Evolutionary conservation across 2,329 filamentous ascomycete species (phyloP).

Genomic region (Tolypocladium guangdongense): DNA sequence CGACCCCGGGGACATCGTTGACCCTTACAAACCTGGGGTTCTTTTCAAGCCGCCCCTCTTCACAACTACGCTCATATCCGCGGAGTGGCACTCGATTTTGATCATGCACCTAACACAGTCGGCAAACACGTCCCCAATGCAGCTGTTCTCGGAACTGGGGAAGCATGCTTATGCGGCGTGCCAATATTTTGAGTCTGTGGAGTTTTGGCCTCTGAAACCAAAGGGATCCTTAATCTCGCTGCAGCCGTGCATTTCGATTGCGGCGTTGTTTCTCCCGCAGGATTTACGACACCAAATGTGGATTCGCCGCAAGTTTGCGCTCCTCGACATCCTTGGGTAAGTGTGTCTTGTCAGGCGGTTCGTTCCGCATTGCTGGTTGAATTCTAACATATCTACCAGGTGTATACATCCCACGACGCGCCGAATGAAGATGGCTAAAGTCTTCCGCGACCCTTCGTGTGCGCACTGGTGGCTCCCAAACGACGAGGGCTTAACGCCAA

Average conservation of each 20-base stretch:
- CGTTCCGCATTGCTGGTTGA: background rate
- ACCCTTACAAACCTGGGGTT: constrained; percentile 59
- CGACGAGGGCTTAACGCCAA: constrained; percentile 61
- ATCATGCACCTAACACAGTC: constrained; percentile 74
- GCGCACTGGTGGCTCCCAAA: constrained; percentile 84
- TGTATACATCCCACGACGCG: constrained; percentile 73
- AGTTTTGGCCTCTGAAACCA: constrained; percentile 59
- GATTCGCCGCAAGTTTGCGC: constrained; percentile 68
- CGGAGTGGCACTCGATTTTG: constrained; percentile 69
- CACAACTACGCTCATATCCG: constrained; percentile 59
- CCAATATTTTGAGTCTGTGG: constrained; percentile 69
- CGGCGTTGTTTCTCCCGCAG: constrained; percentile 67
- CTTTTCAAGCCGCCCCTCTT: constrained; percentile 63
- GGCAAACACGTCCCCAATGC: constrained; percentile 41
- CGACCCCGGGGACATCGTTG: constrained; percentile 56
- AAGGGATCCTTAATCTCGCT: constrained; percentile 60
- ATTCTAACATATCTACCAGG: constrained; percentile 31
- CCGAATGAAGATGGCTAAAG: constrained; percentile 61
- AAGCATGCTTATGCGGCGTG: constrained; percentile 58
- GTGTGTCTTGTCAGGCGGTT: constrained; percentile 13
- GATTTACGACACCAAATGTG: constrained; percentile 65
- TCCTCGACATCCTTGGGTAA: constrained; percentile 70
- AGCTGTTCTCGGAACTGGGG: constrained; percentile 42
- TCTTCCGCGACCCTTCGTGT: constrained; percentile 63
- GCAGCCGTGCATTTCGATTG: constrained; percentile 67